A percentile compares a stretch with the other conserved stretches of the same genome.
These are phyloP conservation scores for Paratinospora sagittata DNA, from an alignment of 164 flowering plant species.

Conservation along the genomic window DNA sequence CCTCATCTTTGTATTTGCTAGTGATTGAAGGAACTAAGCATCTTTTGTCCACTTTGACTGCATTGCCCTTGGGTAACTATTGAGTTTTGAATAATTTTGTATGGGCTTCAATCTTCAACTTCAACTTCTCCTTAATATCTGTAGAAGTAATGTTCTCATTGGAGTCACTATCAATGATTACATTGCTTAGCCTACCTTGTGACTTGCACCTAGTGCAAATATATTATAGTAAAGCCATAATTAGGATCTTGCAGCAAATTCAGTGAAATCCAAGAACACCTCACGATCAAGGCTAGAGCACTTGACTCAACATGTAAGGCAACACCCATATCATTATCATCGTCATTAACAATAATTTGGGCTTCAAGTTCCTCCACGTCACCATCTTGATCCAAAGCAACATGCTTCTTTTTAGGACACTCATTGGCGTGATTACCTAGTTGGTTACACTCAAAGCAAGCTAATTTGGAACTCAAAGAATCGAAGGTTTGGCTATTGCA, in stretches of 20 bases:
- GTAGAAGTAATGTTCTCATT: not conserved
- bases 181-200: not conserved
- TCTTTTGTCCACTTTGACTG: not conserved
- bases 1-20: slow-evolving; percentile 1
- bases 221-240: no score
- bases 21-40: not conserved
- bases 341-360: not conserved
- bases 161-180: no score
- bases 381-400: not conserved
- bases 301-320: no score
- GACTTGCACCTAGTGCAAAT: not conserved
- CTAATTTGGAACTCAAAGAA: no score
- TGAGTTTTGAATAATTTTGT: not conserved
- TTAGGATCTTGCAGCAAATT: no score
- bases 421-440: no score
- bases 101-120: not conserved
- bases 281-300: not conserved
- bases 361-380: not conserved
- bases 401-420: no score
- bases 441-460: no score
- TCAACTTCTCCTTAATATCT: not conserved
- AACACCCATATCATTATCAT: no score
- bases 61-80: not conserved
- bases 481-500: no score
- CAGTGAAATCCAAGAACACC: not conserved